Percentiles rank a stretch among this genome's conserved stretches.
Evolutionary conservation across 495 filamentous ascomycete species (phyloP).

Genomic region (Xylaria grammica): DNA sequence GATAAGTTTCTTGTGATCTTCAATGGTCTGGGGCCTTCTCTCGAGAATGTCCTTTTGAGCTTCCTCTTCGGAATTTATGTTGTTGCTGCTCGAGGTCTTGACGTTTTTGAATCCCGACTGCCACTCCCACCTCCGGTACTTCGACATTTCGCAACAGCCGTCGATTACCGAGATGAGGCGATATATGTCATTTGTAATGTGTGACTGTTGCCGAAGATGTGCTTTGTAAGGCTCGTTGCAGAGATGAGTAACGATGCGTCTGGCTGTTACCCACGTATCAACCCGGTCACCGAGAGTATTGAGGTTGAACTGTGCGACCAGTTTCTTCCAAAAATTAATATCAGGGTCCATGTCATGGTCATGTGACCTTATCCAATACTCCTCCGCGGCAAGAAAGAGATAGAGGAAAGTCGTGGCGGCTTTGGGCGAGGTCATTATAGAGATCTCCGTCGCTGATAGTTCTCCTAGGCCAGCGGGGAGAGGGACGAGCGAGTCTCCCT

Average conservation of each 20-base stretch:
- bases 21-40: background rate
- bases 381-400: background rate
- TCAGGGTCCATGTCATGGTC: constrained; percentile 10
- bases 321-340: background rate
- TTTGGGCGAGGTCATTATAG: background rate
- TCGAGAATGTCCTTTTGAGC: background rate
- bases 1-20: background rate
- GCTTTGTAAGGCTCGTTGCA: background rate
- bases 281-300: background rate
- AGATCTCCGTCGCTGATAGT: background rate
- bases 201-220: background rate
- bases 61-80: too few relatives aligned
- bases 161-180: background rate
- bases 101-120: background rate
- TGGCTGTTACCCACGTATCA: background rate
- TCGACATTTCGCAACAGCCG: constrained; percentile 1
- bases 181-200: background rate
- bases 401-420: constrained; percentile 1
- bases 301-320: background rate
- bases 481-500: background rate
- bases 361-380: background rate
- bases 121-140: background rate
- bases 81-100: background rate
- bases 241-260: constrained; percentile 1
- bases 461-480: background rate